A percentile compares a stretch with the other conserved stretches of the same genome.
phyloP scores from a whole-genome alignment of 1,284 basidiomycete genomes.

The Marasmius sp. region DNA sequence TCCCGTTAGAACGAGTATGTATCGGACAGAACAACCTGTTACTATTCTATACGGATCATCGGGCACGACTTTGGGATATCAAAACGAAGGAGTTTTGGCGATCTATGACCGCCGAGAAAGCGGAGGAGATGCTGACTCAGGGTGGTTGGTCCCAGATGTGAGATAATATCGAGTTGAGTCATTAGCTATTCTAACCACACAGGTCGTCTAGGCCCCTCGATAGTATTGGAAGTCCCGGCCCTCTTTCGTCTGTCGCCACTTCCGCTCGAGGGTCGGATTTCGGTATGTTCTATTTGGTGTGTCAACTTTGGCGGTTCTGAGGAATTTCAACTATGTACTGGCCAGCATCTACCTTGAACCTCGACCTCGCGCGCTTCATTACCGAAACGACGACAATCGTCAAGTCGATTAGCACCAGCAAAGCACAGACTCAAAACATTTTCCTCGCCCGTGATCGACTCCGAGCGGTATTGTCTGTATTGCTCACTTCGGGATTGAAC shows the following conservation, averaged over 20 bases:
- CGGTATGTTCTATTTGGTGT: not conserved
- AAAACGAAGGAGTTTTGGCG: constrained; percentile 83
- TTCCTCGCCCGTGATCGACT: constrained; percentile 42
- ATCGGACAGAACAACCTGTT: constrained; percentile 74
- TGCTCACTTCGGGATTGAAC: constrained; percentile 54
- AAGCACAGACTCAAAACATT: constrained; percentile 39
- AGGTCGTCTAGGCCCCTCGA: not conserved
- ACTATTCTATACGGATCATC: constrained; percentile 74
- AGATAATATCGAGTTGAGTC: constrained; percentile 19
- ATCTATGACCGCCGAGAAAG: constrained; percentile 77
- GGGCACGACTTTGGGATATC: constrained; percentile 89
- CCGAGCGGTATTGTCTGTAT: constrained; percentile 43
- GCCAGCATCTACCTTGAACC: constrained; percentile 41
- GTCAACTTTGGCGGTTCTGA: not conserved
- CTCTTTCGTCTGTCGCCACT: not conserved
- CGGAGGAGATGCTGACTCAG: constrained; percentile 68
- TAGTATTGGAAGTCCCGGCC: not conserved
- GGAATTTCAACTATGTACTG: not conserved
- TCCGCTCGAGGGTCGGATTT: constrained; percentile 1
- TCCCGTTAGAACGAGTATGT: constrained; percentile 65
- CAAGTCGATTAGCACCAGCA: constrained; percentile 46
- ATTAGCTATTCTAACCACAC: not conserved
- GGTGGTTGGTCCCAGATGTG: constrained; percentile 76
- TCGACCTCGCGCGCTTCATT: constrained; percentile 50
- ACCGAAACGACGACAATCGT: constrained; percentile 45